phyloP scores from a whole-genome alignment of 2,329 filamentous ascomycete species.

The Diaporthe eres region DNA sequence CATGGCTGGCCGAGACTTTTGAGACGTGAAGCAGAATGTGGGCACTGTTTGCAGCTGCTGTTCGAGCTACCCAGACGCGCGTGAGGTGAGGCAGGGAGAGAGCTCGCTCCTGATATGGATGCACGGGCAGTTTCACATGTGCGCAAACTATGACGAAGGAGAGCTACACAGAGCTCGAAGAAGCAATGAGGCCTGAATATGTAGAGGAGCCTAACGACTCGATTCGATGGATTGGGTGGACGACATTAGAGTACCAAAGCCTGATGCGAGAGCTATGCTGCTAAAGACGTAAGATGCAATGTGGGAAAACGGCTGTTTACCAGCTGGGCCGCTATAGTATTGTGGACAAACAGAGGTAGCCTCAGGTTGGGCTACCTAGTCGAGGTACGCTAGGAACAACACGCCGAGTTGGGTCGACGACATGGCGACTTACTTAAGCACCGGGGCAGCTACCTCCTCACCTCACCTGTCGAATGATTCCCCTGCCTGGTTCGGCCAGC shows the following conservation, averaged over 20 bases:
- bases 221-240: conserved; percentile 19
- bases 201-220: conserved; percentile 24
- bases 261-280: conserved; percentile 5
- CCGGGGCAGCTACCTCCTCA: neutral
- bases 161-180: conserved; percentile 9
- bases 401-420: conserved; percentile 16
- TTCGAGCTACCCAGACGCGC: neutral
- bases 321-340: neutral
- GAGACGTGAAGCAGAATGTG: neutral
- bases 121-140: conserved; percentile 37
- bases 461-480: neutral
- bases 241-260: conserved; percentile 15
- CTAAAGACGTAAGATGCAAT: conserved; percentile 3
- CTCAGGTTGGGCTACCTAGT: neutral
- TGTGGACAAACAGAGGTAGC: conserved; percentile 21
- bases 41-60: conserved; percentile 18
- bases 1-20: conserved; percentile 31
- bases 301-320: conserved; percentile 28
- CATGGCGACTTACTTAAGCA: conserved; percentile 33
- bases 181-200: conserved; percentile 34
- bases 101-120: conserved; percentile 30
- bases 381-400: conserved; percentile 30
- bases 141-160: conserved; percentile 26
- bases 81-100: conserved; percentile 4
- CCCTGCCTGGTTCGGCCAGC: neutral